phyloP scores from a whole-genome alignment of 345 rosid species.

The Arabidopsis suecica region DNA sequence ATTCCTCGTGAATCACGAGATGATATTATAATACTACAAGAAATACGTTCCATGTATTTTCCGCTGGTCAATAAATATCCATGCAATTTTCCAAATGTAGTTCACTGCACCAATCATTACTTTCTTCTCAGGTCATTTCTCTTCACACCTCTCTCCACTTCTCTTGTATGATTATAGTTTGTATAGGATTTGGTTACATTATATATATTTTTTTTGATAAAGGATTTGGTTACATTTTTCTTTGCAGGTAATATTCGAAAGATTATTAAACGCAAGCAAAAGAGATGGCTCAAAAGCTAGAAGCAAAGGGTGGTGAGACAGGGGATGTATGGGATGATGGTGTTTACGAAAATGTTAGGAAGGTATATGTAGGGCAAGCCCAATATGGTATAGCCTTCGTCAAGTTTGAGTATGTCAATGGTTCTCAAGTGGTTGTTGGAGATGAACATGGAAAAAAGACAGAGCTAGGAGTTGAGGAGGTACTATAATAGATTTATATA shows the following conservation, averaged over 20 bases:
- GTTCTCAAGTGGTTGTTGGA: constrained; percentile 15
- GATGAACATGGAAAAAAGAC: constrained; percentile 30
- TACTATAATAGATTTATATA: not conserved
- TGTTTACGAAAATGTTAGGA: constrained; percentile 19
- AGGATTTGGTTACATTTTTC: not conserved
- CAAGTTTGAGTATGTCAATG: constrained; percentile 36
- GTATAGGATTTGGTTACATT: not conserved
- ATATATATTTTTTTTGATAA: too few species aligned
- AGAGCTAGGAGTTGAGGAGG: constrained; percentile 21
- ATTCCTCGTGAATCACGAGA: not conserved
- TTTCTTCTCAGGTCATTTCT: constrained; percentile 9
- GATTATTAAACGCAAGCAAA: not conserved
- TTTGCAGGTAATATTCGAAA: not conserved
- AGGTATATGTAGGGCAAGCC: constrained; percentile 25
- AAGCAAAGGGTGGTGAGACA: constrained; percentile 10
- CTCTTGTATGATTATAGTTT: not conserved
- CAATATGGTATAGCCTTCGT: constrained; percentile 30
- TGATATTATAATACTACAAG: not conserved
- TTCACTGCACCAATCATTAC: not conserved
- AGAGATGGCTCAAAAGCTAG: constrained; percentile 21
- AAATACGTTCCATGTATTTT: not conserved
- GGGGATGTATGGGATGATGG: constrained; percentile 44
- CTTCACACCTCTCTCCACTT: not conserved
- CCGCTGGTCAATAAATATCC: constrained; percentile 15
- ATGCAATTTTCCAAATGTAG: not conserved